These are phyloP conservation scores for Kwoniella sp. DNA, from an alignment of 768 basidiomycete species.

Conservation along the genomic window DNA sequence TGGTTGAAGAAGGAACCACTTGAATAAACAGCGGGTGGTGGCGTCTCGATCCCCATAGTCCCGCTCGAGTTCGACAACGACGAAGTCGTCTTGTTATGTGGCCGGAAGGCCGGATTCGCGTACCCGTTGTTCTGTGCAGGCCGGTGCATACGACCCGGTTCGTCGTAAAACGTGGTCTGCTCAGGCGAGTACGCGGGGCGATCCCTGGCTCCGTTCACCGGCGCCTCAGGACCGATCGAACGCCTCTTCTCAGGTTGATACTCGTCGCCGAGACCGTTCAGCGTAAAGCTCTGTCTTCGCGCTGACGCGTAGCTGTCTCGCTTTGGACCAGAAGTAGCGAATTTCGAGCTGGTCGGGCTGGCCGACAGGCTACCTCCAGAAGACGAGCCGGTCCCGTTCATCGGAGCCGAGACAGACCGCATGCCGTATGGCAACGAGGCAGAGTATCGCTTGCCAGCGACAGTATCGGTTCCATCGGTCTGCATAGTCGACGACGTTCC, in stretches of 20 bases:
- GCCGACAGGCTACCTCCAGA: constrained; percentile 38
- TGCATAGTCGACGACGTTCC: constrained; percentile 33
- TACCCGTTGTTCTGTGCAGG: constrained; percentile 78
- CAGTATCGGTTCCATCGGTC: constrained; percentile 17
- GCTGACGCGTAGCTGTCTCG: constrained; percentile 26
- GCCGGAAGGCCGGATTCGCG: constrained; percentile 62
- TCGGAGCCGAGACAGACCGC: constrained; percentile 45
- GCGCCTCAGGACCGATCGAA: no score
- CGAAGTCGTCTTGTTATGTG: constrained; percentile 35
- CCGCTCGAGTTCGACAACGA: constrained; percentile 33
- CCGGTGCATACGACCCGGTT: constrained; percentile 68
- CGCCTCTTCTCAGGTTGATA: not conserved
- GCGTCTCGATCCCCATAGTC: constrained; percentile 24
- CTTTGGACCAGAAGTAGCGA: constrained; percentile 18
- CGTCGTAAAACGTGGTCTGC: constrained; percentile 8
- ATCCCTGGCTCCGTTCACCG: not conserved
- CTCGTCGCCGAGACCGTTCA: constrained; percentile 5
- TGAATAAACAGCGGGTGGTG: constrained; percentile 10
- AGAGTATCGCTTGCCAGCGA: constrained; percentile 1
- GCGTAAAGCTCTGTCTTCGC: not conserved
- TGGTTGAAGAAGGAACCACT: constrained; percentile 11
- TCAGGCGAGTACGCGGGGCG: constrained; percentile 1
- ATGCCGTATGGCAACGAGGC: constrained; percentile 12
- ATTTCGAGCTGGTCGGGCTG: constrained; percentile 41
- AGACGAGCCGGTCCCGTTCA: constrained; percentile 18